Evolutionary conservation across 1,139 yeast species (phyloP), one percentile per base, ranked within the genome.

Genomic region (Candida sojae): DNA sequence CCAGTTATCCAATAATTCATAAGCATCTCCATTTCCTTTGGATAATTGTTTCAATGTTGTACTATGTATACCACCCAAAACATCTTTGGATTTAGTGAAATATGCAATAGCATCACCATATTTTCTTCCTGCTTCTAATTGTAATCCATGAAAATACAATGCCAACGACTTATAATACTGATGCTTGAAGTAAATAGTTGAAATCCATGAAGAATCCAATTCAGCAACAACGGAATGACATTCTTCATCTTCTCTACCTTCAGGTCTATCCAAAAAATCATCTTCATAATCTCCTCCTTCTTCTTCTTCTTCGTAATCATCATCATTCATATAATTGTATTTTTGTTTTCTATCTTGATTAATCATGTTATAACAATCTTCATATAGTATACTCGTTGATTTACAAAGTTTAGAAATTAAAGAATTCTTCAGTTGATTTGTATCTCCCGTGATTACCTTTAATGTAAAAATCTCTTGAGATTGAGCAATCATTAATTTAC

Each of bases 381-480:
- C 80, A 61, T 82, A 91, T 49, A 82, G 69, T 4, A 68, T 66
- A 6, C 85, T 70, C 1, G 93, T 74, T 4, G 90, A 77, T 47
- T 79, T 71, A 26, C 96, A 83, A 48, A 93, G 74, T 63, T 84
- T 90, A 10, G 96, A 76, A 31, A 87, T 78, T 62, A 92, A 73
- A 0, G 93, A 80, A 40, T 86, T 83, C 58, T 83, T 84, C 44
- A 69, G 66, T 53, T 73, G 80, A 31, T 71, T 72, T 45, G 70
- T 57, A 53, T 75, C 80, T 6, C 72, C 74, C 43, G 75, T 76
- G 38, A 90, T 67, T 29, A 85, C 79, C 55, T 83, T 86, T 59
- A 86, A 68, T 5, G 86, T 70, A 61, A 92, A 91, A 9, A 88
- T 78, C 57, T 93, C 97, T 62, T 91, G 97, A 2, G 95, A 88